phyloP scores from a whole-genome alignment of 352 stramenopile species.

The Stramenopiles sp. region DNA sequence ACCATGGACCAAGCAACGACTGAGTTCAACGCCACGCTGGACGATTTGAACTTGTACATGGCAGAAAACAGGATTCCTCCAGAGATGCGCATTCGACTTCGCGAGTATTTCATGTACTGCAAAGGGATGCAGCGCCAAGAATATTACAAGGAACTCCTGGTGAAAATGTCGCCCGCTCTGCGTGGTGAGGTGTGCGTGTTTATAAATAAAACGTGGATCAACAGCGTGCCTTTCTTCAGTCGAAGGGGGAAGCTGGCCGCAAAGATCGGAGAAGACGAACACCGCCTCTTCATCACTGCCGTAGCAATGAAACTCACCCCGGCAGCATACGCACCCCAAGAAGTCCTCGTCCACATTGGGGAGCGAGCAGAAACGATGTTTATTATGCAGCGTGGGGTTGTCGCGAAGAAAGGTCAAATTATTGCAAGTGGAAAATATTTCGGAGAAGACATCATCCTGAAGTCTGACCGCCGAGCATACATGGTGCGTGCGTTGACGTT shows the following conservation, averaged over 20 bases:
- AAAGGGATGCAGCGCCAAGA: constrained; percentile 14
- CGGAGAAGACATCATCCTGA: constrained; percentile 19
- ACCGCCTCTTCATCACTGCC: constrained; percentile 15
- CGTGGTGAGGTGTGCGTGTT: constrained; percentile 14
- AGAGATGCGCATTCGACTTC: constrained; percentile 12
- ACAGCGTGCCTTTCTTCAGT: constrained; percentile 14
- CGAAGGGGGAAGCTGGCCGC: too few species aligned
- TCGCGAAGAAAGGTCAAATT: constrained; percentile 15
- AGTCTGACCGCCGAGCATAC: constrained; percentile 17
- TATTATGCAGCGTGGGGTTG: constrained; percentile 19
- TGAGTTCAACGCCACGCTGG: constrained; percentile 17
- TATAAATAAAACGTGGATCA: constrained; percentile 14
- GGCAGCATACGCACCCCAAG: constrained; percentile 14
- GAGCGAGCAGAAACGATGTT: constrained; percentile 13
- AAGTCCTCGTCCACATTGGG: constrained; percentile 13
- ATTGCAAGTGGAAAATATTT: constrained; percentile 18
- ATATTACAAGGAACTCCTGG: constrained; percentile 16
- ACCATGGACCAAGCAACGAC: constrained; percentile 17
- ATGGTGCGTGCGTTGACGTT: constrained; percentile 18
- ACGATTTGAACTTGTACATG: constrained; percentile 25
- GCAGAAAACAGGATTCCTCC: constrained; percentile 15
- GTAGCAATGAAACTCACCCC: constrained; percentile 11
- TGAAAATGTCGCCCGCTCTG: constrained; percentile 19
- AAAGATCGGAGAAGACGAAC: constrained; percentile 15
- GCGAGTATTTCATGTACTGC: constrained; percentile 17